A percentile compares a stretch with the other conserved stretches of the same genome.
Evolutionary conservation across 2,329 filamentous ascomycete species (phyloP).

Genomic region (Plenodomus lindquistii): DNA sequence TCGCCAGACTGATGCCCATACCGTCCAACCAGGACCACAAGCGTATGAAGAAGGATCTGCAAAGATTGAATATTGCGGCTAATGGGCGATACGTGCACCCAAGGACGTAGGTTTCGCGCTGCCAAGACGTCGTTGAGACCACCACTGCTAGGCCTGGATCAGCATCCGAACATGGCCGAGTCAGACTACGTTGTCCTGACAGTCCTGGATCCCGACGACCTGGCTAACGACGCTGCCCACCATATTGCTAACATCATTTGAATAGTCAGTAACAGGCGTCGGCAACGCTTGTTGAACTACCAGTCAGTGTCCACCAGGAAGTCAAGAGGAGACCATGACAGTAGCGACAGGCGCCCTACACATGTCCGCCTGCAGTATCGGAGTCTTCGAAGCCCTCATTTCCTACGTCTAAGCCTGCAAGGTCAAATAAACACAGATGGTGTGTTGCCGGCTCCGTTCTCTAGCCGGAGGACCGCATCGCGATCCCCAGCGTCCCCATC

Average conservation of each 20-base stretch:
- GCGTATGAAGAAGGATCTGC: conserved; percentile 90
- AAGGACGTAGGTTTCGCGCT: conserved; percentile 94
- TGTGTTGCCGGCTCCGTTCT: too few relatives aligned
- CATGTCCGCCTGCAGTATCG: conserved; percentile 95
- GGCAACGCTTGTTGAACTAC: conserved; percentile 75
- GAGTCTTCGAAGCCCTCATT: conserved; percentile 90
- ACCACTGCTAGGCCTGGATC: conserved; percentile 87
- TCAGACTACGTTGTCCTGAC: conserved; percentile 97
- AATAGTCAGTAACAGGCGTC: conserved; percentile 76
- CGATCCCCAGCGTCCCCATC: too few relatives aligned
- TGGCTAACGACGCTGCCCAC: conserved; percentile 81
- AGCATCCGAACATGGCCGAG: conserved; percentile 95
- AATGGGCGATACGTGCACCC: conserved; percentile 97
- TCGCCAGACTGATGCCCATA: conserved; percentile 91
- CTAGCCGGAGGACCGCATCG: too few relatives aligned
- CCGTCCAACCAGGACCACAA: conserved; percentile 86
- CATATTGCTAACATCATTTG: conserved; percentile 95
- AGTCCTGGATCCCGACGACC: conserved; percentile 89
- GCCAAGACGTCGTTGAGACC: conserved; percentile 83
- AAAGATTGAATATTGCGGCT: conserved; percentile 88
- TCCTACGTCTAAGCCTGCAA: conserved; percentile 87
- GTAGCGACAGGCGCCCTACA: conserved; percentile 89
- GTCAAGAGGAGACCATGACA: conserved; percentile 81
- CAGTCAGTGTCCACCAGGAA: conserved; percentile 84
- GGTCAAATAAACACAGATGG: conserved; percentile 89